Evolutionary conservation across 1,284 basidiomycete genomes (phyloP).

Genomic region (Pholiota adiposa): DNA sequence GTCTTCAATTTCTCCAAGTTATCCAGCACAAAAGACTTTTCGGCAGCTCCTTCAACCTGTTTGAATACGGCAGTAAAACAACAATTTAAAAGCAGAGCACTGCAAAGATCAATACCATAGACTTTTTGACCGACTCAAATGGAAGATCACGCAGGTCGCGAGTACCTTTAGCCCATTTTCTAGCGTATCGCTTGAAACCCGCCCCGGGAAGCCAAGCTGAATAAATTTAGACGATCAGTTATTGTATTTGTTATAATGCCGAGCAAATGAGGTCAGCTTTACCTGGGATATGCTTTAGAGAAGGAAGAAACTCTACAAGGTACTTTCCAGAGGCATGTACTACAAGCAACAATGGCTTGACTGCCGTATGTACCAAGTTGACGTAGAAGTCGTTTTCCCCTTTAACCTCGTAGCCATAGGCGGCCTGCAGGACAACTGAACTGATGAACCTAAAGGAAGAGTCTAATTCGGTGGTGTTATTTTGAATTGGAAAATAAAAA

Average conservation of each 20-base stretch:
- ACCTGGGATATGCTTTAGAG: conserved; percentile 28
- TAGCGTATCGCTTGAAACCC: conserved; percentile 32
- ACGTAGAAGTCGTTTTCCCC: conserved; percentile 34
- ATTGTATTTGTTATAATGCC: not conserved
- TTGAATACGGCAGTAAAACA: too few relatives aligned
- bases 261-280: not conserved
- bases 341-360: conserved; percentile 25
- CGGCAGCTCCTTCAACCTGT: conserved; percentile 22
- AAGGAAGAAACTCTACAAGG: conserved; percentile 36
- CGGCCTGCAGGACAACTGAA: conserved; percentile 29
- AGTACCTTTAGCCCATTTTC: conserved; percentile 17
- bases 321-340: conserved; percentile 32
- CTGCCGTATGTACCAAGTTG: conserved; percentile 29
- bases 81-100: too few relatives aligned
- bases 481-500: not conserved
- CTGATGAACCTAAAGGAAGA: conserved; percentile 26
- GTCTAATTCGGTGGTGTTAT: too few relatives aligned
- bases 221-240: conserved; percentile 9
- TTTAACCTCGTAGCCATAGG: conserved; percentile 34
- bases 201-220: conserved; percentile 36
- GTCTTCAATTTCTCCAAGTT: conserved; percentile 19
- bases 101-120: conserved; percentile 8
- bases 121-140: conserved; percentile 15
- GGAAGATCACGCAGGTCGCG: conserved; percentile 18
- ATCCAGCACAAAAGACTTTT: conserved; percentile 23